Conservation (phyloP, 352 stramenopile species). For the Pythium plurisporium region DNA sequence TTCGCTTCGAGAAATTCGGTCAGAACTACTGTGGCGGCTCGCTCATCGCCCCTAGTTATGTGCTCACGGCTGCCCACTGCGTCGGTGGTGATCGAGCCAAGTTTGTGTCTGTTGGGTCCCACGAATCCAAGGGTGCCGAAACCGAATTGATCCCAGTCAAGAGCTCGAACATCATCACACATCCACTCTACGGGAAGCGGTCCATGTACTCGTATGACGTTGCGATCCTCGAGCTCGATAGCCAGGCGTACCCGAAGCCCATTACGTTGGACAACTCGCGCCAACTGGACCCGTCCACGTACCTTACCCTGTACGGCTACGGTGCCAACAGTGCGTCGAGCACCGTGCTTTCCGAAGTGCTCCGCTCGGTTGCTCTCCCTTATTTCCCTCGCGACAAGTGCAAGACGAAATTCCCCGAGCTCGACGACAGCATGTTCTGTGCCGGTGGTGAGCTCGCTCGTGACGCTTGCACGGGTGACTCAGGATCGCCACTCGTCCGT, state of each 20-base stretch:
- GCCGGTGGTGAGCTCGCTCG: slow-evolving; percentile 29
- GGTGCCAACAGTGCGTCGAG: slow-evolving; percentile 26
- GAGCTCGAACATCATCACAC: slow-evolving; percentile 24
- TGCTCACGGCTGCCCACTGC: slow-evolving; percentile 43
- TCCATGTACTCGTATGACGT: slow-evolving; percentile 37
- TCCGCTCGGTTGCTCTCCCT: slow-evolving; percentile 29
- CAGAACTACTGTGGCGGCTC: slow-evolving; percentile 44
- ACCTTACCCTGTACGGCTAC: slow-evolving; percentile 32
- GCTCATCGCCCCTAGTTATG: slow-evolving; percentile 38
- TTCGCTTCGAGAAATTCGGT: slow-evolving; percentile 23
- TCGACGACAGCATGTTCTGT: slow-evolving; percentile 43
- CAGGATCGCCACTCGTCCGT: slow-evolving; percentile 29
- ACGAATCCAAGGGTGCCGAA: slow-evolving; percentile 24
- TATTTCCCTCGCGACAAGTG: slow-evolving; percentile 27
- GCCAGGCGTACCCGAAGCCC: slow-evolving; percentile 25
- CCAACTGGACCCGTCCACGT: slow-evolving; percentile 19
- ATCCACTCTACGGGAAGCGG: slow-evolving; percentile 29
- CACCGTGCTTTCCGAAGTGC: slow-evolving; percentile 18
- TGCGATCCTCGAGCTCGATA: slow-evolving; percentile 34
- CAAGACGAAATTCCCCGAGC: slow-evolving; percentile 22
- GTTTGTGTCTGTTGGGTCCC: slow-evolving; percentile 32
- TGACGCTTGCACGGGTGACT: slow-evolving; percentile 42
- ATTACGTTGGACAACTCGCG: slow-evolving; percentile 30
- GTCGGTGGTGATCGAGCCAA: slow-evolving; percentile 24
- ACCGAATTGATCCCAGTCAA: slow-evolving; percentile 32